A percentile compares a stretch with the other conserved stretches of the same genome.
Conservation (phyloP, 2,329 filamentous ascomycete genomes). For the Trichoderma atrobrunneum region DNA sequence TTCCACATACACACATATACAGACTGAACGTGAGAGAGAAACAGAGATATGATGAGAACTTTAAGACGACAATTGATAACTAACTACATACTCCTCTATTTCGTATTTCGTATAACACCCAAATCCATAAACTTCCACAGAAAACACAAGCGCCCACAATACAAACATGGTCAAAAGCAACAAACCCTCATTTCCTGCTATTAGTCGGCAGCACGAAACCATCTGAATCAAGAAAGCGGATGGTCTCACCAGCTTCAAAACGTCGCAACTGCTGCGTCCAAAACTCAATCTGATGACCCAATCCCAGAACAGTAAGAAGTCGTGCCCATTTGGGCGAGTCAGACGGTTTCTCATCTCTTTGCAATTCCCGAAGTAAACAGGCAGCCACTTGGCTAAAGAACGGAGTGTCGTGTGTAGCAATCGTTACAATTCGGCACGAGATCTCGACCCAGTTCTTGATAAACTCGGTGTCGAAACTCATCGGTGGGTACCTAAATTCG, state of each 20-base stretch:
- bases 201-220: background rate
- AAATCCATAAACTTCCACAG: background rate
- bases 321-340: background rate
- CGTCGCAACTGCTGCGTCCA: constrained; percentile 25
- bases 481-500: constrained; percentile 29
- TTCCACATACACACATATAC: background rate
- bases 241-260: constrained; percentile 17
- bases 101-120: background rate
- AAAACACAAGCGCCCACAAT: background rate
- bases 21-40: background rate
- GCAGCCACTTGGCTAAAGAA: constrained; percentile 13
- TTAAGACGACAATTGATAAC: background rate
- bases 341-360: background rate
- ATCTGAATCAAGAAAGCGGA: constrained; percentile 21
- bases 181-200: background rate
- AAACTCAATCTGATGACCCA: constrained; percentile 22
- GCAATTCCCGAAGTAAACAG: background rate
- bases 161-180: background rate
- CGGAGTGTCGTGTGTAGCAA: constrained; percentile 16
- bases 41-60: background rate
- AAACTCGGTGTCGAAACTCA: constrained; percentile 26
- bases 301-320: constrained; percentile 7
- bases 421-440: constrained; percentile 17
- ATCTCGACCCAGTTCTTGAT: constrained; percentile 26
- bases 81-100: background rate